A percentile compares a stretch with the other conserved stretches of the same genome.
Evolutionary conservation across 352 stramenopile species (phyloP).

Genomic region (Globisporangium sylvaticum): DNA sequence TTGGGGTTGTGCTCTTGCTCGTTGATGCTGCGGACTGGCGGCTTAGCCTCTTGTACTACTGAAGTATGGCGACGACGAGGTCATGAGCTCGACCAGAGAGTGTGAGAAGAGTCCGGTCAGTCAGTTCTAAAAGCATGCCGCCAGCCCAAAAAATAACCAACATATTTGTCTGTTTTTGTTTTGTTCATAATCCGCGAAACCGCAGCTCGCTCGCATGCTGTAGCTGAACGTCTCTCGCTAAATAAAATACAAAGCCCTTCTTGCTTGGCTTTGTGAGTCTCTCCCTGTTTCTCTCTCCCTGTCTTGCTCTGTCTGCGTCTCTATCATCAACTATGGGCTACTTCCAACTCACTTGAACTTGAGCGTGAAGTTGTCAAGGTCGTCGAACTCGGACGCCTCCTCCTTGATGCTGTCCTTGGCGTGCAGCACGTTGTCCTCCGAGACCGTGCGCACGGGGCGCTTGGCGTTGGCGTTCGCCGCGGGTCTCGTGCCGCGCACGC

Average conservation of each 20-base stretch:
- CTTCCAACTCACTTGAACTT: slow-evolving; percentile 28
- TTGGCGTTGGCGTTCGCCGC: background rate
- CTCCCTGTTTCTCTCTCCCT: background rate
- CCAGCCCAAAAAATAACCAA: background rate
- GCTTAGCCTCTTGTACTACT: background rate
- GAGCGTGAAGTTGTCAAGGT: slow-evolving; percentile 76
- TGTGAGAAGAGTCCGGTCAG: background rate
- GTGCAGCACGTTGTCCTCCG: slow-evolving; percentile 49
- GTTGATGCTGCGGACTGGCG: background rate
- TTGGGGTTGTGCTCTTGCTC: too few relatives aligned
- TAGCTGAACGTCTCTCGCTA: background rate
- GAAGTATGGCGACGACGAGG: background rate
- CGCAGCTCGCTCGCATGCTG: background rate
- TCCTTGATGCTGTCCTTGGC: slow-evolving; percentile 21
- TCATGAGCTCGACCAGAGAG: background rate
- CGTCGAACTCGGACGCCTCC: slow-evolving; percentile 26
- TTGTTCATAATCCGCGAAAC: slow-evolving; percentile 1
- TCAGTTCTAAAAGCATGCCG: background rate
- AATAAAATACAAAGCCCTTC: background rate
- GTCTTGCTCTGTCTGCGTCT: background rate
- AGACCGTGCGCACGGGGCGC: slow-evolving; percentile 44
- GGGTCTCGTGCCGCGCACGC: slow-evolving; percentile 31
- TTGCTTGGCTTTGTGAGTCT: background rate
- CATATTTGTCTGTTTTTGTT: background rate
- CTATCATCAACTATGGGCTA: background rate